Evolutionary conservation across 495 filamentous ascomycete species (phyloP).

Genomic region (Lasiosphaeris hirsuta): DNA sequence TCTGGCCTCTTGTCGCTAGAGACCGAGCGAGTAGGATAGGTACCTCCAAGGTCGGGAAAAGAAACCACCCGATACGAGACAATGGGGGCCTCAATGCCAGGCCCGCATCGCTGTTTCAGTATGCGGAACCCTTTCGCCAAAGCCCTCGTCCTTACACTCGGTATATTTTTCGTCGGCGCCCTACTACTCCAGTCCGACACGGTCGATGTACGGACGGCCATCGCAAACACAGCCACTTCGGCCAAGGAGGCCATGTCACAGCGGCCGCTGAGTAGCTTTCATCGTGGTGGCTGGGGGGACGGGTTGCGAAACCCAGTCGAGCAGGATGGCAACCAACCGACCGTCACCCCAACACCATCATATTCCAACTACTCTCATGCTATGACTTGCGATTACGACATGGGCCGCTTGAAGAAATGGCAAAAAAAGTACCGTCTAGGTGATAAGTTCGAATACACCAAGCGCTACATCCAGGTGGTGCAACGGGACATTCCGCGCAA

Average conservation of each 20-base stretch:
- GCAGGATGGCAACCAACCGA: constrained; percentile 2
- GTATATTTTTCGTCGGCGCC: constrained; percentile 33
- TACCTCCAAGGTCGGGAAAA: too few species aligned
- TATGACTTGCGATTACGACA: constrained; percentile 47
- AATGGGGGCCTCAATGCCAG: constrained; percentile 38
- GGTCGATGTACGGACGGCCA: constrained; percentile 36
- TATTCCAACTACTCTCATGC: constrained; percentile 18
- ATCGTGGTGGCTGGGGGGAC: constrained; percentile 7
- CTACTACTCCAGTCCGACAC: constrained; percentile 37
- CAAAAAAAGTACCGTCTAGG: constrained; percentile 44
- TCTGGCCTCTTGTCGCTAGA: too few species aligned
- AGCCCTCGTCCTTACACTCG: constrained; percentile 35
- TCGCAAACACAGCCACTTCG: constrained; percentile 36
- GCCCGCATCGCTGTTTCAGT: constrained; percentile 39
- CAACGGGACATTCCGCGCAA: constrained; percentile 42
- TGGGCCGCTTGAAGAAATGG: constrained; percentile 36
- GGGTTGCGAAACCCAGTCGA: not conserved
- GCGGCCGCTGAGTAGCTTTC: constrained; percentile 23
- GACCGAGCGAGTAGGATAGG: too few species aligned
- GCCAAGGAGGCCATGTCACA: constrained; percentile 34
- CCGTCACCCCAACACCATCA: constrained; percentile 14
- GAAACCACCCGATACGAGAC: not conserved
- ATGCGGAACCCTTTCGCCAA: constrained; percentile 44
- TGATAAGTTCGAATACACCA: constrained; percentile 49
- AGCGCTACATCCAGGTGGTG: constrained; percentile 47